Evolutionary conservation across 106 monocot species (phyloP).

Genomic region (Dioscorea alata): DNA sequence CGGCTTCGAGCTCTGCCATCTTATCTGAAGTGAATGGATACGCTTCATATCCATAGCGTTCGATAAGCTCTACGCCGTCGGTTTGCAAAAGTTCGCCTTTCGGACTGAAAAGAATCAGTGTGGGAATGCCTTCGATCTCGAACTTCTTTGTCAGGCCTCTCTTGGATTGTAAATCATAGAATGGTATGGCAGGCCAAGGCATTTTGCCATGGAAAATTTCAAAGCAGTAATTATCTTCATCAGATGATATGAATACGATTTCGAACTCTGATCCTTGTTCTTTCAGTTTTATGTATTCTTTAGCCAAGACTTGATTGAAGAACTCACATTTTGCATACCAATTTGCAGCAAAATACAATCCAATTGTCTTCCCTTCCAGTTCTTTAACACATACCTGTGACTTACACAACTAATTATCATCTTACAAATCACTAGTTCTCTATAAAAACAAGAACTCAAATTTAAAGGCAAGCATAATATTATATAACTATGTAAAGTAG

Average conservation of each 20-base stretch:
- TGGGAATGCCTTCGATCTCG: constrained; percentile 48
- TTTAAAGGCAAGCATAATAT: not conserved
- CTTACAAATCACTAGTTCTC: not conserved
- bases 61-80: constrained; percentile 34
- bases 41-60: constrained; percentile 20
- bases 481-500: not conserved
- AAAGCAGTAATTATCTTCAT: constrained; percentile 39
- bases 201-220: constrained; percentile 39
- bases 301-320: constrained; percentile 36
- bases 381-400: constrained; percentile 33
- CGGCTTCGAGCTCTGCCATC: constrained; percentile 33
- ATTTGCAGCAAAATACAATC: constrained; percentile 49
- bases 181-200: constrained; percentile 54
- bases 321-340: constrained; percentile 42
- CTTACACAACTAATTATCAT: not conserved
- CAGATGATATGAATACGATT: constrained; percentile 43
- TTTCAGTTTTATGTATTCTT: constrained; percentile 29
- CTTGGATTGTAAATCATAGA: constrained; percentile 25
- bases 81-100: constrained; percentile 15
- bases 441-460: not conserved
- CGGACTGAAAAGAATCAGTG: constrained; percentile 26
- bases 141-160: constrained; percentile 27
- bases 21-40: constrained; percentile 37
- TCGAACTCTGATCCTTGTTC: constrained; percentile 31
- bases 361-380: constrained; percentile 33